Base-by-base conservation (phyloP, 768 basidiomycete species). In the Pholiota conissans region DNA sequence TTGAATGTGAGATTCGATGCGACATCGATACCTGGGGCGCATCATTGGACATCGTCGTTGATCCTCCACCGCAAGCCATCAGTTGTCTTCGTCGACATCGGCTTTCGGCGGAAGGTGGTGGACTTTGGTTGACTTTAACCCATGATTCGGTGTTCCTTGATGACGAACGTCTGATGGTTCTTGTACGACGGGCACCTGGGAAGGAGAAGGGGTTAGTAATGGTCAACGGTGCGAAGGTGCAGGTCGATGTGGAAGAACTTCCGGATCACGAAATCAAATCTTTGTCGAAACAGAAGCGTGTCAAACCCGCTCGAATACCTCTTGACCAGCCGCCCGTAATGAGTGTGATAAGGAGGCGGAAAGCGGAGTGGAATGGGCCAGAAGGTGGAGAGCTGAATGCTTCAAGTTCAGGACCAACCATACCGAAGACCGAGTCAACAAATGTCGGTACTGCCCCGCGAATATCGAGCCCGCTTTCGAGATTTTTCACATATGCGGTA, bases 291-390 rank as follows among this genome's bases (percentile, higher is more conserved):
- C 84, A 85, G 77, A 98, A 95, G 73, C 84, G 96, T 8, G 78
- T 93, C 49, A 93, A 93, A 70, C 92, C 93, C 3, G 75, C 77
- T 3, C 84, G 96, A 30, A 87, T 95, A 51, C 95, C 97, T 3
- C 80, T 99, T 18, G 97, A 99, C 70, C 95, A 95, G 63, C 95
- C 95, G 0, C 92, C 88, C 3, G 91, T 94, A 2, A 74, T 91
- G 53, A 78, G 86, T 28, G 85, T 81, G 42, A 86, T 91, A 56
- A 80, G 89, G 39, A 79, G 83, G 63, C 80, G 89, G 39, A 82
- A 79, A 52, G 87, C 83, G 20, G 91, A 93, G 60, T 90, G 89
- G 89, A 84, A 82, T 61, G 82, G 79, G 1, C 49, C 52, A 22
- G 63, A 67, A 29, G 51, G 51, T 14, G 64, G 62, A 18, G 57